A percentile compares a stretch with the other conserved stretches of the same genome.
Conservation (phyloP, 768 basidiomycete genomes). For the Paxillus ammoniavirescens region DNA sequence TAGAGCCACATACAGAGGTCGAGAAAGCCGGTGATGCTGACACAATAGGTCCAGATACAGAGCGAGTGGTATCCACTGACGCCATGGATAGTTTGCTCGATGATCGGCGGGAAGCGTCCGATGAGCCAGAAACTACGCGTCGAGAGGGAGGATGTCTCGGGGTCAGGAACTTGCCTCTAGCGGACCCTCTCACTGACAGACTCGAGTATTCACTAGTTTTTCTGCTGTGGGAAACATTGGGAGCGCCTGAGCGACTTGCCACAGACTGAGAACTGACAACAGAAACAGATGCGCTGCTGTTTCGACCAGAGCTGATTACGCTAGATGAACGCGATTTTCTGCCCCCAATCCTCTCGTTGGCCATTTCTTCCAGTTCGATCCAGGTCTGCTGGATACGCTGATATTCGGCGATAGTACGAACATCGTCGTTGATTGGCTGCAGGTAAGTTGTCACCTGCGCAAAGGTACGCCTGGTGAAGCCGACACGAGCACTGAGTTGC, state of each 20-base stretch:
- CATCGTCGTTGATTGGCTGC: conserved; percentile 50
- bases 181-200: conserved; percentile 29
- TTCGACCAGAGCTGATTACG: conserved; percentile 60
- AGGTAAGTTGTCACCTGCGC: conserved; percentile 44
- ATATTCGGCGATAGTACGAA: conserved; percentile 57
- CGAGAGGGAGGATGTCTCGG: conserved; percentile 47
- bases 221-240: conserved; percentile 15
- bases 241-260: conserved; percentile 12
- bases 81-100: conserved; percentile 54
- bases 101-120: conserved; percentile 45
- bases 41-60: conserved; percentile 65
- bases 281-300: conserved; percentile 56
- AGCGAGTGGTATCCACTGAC: conserved; percentile 50
- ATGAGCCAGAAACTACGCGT: conserved; percentile 50
- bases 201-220: conserved; percentile 30
- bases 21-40: conserved; percentile 34
- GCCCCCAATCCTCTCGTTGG: conserved; percentile 58
- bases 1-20: conserved; percentile 52
- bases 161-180: conserved; percentile 42
- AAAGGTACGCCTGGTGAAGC: conserved; percentile 58
- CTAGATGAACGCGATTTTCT: conserved; percentile 67
- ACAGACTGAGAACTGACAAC: conserved; percentile 22
- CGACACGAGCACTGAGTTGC: conserved; percentile 60
- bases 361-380: conserved; percentile 82
- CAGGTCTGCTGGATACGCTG: conserved; percentile 76